Evolutionary conservation across 2,329 filamentous ascomycete species (phyloP).

Genomic region (Alternaria rosae): DNA sequence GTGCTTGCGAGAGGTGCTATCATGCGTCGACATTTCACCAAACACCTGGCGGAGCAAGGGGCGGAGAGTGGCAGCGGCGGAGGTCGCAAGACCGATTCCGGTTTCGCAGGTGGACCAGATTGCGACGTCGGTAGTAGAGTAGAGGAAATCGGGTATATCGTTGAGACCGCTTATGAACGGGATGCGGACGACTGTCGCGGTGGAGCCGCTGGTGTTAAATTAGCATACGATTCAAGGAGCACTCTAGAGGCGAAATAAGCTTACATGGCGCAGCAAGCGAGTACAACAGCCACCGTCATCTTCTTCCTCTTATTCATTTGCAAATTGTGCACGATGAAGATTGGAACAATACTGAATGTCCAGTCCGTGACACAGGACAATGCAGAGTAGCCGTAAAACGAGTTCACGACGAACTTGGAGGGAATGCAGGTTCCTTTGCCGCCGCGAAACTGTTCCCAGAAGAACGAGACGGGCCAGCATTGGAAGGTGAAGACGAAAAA

Average conservation of each 20-base stretch:
- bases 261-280: constrained; percentile 25
- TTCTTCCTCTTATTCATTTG: constrained; percentile 22
- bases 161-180: constrained; percentile 21
- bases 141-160: constrained; percentile 20
- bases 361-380: constrained; percentile 18
- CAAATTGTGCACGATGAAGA: constrained; percentile 22
- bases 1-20: constrained; percentile 16
- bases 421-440: constrained; percentile 18
- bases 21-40: constrained; percentile 21
- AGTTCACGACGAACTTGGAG: constrained; percentile 12
- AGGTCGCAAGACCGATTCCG: constrained; percentile 23
- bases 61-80: constrained; percentile 21
- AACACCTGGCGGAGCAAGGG: constrained; percentile 23
- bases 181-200: constrained; percentile 22
- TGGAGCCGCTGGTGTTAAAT: constrained; percentile 14
- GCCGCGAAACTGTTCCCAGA: constrained; percentile 22
- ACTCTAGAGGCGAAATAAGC: not conserved
- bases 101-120: constrained; percentile 27
- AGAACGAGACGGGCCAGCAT: constrained; percentile 21
- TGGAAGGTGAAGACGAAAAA: constrained; percentile 25
- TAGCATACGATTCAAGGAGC: constrained; percentile 4
- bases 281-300: constrained; percentile 17
- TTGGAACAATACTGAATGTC: constrained; percentile 24
- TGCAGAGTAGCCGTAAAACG: constrained; percentile 22
- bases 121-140: constrained; percentile 23